Percentiles rank a stretch among this genome's conserved stretches.
Evolutionary conservation across 2,329 filamentous ascomycete genomes (phyloP).

Genomic region (Neofusicoccum kwambonambiense): DNA sequence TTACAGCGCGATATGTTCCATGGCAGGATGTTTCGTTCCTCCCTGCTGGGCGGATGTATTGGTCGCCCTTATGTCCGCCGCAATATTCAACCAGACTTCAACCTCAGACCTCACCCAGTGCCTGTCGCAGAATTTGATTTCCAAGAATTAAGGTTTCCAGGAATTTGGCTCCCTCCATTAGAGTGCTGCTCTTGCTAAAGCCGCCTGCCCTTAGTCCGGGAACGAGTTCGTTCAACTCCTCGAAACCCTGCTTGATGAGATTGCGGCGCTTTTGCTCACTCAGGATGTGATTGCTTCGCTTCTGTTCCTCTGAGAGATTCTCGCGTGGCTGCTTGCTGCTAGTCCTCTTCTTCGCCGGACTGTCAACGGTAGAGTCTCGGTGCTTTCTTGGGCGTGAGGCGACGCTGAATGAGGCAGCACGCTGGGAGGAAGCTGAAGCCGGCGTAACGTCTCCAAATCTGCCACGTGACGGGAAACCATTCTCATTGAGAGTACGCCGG

Average conservation of each 20-base stretch:
- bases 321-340: conserved; percentile 34
- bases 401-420: conserved; percentile 15
- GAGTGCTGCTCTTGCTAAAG: conserved; percentile 78
- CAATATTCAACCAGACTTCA: neutral
- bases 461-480: neutral
- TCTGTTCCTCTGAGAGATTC: conserved; percentile 74
- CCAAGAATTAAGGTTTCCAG: conserved; percentile 70
- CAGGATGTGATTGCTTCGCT: conserved; percentile 80
- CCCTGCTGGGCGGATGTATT: neutral
- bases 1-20: neutral
- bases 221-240: conserved; percentile 73
- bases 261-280: conserved; percentile 86
- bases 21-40: neutral
- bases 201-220: conserved; percentile 60
- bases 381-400: conserved; percentile 24
- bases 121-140: conserved; percentile 46
- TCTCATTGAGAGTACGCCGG: conserved; percentile 11
- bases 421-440: neutral
- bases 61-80: neutral
- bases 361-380: conserved; percentile 22
- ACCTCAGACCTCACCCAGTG: conserved; percentile 16
- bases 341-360: conserved; percentile 1
- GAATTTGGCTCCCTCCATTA: conserved; percentile 74
- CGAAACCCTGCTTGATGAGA: conserved; percentile 78
- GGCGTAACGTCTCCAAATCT: neutral